Evolutionary conservation across 257 asterid species (phyloP).

Genomic region (Solanum chmielewskii): DNA sequence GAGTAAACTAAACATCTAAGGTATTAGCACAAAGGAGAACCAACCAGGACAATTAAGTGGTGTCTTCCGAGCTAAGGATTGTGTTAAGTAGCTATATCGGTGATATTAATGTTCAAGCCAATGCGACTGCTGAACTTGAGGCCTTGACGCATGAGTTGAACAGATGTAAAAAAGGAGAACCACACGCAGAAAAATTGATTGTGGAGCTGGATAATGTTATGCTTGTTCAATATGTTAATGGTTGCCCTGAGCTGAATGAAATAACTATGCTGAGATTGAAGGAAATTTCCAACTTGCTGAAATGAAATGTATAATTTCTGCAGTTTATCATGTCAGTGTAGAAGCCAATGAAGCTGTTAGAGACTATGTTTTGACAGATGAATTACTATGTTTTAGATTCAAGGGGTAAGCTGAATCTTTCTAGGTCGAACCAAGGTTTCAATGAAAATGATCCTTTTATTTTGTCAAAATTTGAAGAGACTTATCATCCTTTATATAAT

Average conservation of each 20-base stretch:
- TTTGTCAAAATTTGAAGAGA: no score
- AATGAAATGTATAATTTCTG: background rate
- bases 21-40: background rate
- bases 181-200: background rate
- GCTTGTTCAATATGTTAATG: background rate
- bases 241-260: background rate
- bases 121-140: background rate
- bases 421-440: background rate
- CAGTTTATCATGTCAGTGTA: background rate
- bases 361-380: background rate
- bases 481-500: no score
- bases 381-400: background rate
- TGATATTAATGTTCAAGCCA: background rate
- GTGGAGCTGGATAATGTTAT: background rate
- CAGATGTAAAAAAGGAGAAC: background rate
- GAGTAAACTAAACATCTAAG: background rate
- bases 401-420: background rate
- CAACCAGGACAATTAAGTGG: background rate
- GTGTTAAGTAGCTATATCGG: background rate
- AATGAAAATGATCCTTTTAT: background rate
- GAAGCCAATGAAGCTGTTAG: background rate
- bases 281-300: background rate
- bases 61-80: background rate
- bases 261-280: background rate
- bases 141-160: background rate